Conservation (phyloP, 306 rosid genomes). For the Vicia villosa region DNA sequence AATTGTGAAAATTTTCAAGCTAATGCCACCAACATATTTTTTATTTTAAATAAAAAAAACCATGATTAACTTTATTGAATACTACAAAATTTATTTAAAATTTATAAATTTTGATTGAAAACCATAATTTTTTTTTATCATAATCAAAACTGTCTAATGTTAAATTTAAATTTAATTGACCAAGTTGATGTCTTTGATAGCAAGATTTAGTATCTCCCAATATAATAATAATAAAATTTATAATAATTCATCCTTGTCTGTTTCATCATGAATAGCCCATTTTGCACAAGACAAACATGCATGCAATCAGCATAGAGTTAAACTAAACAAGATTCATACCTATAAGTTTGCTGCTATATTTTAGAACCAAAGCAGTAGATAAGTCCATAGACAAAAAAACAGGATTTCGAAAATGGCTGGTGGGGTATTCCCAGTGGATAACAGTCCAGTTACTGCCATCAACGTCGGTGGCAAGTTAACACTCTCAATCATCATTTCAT, state of each 20-base stretch:
- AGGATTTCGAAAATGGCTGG: constrained; percentile 52
- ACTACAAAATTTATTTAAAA: no score
- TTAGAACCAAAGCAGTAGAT: neutral
- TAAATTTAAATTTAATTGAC: neutral
- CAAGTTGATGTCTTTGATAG: neutral
- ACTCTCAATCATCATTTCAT: neutral
- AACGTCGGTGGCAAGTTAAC: constrained; percentile 35
- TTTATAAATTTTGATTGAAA: no score
- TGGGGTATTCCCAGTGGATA: constrained; percentile 50
- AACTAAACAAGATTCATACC: neutral
- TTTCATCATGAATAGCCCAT: neutral
- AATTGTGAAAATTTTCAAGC: no score
- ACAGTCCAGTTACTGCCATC: constrained; percentile 15
- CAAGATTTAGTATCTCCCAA: no score
- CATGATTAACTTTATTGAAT: no score
- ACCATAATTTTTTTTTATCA: no score
- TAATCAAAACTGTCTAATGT: no score
- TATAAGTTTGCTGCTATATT: neutral
- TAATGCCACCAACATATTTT: no score
- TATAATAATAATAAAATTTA: no score
- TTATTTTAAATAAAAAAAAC: no score
- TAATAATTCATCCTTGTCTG: neutral
- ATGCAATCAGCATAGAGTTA: neutral
- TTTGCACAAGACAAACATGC: constrained; percentile 4
- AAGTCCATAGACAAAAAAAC: neutral